Conservation (phyloP, 2,329 filamentous ascomycete species). For the Magnaporthales sp. region DNA sequence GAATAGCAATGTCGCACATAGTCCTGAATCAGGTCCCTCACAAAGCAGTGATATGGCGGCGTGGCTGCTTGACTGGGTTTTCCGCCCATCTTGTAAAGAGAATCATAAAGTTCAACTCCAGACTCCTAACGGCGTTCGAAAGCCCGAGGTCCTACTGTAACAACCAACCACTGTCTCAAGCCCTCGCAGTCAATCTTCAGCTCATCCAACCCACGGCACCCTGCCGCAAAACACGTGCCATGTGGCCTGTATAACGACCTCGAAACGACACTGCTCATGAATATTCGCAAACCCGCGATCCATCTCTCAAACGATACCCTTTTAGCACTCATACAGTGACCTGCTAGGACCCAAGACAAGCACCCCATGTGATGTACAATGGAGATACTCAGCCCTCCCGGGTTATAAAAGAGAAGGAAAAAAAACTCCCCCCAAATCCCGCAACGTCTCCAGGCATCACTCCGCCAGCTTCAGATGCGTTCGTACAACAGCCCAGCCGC, state of each 20-base stretch:
- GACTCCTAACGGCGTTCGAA: conserved; percentile 1
- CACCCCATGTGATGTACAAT: not conserved
- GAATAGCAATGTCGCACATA: not conserved
- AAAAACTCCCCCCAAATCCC: not conserved
- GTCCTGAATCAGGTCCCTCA: not conserved
- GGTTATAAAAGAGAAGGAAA: not conserved
- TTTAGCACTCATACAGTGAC: not conserved
- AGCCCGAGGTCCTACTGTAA: not conserved
- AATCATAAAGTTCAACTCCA: not conserved
- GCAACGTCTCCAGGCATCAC: not conserved
- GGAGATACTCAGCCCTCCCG: not conserved
- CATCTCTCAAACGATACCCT: not conserved
- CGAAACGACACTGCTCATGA: not conserved
- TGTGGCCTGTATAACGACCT: not conserved
- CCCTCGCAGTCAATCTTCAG: not conserved
- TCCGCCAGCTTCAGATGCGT: not conserved
- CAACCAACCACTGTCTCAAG: not conserved
- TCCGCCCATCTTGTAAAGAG: not conserved
- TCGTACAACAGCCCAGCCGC: not conserved
- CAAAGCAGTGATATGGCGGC: too few relatives aligned
- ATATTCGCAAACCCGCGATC: not conserved
- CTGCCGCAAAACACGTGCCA: not conserved
- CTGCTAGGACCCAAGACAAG: not conserved
- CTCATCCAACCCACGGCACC: not conserved
- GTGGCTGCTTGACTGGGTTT: too few relatives aligned